These are phyloP conservation scores for Arthrobotrys iridis DNA, from an alignment of 2,329 filamentous ascomycete genomes.

Conservation along the genomic window DNA sequence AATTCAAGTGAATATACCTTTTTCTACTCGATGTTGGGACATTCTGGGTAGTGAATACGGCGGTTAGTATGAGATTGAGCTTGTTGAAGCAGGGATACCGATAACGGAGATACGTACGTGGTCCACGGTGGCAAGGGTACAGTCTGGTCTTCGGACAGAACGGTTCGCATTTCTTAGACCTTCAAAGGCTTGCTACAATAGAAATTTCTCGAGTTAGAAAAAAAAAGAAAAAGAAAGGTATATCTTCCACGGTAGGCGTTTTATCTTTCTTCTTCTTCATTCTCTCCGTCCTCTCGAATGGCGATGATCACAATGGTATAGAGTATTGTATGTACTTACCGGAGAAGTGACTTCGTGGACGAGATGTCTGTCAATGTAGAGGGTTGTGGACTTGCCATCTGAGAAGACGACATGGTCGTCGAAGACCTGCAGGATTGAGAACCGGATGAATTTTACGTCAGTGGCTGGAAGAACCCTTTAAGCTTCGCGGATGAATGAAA, in stretches of 20 bases:
- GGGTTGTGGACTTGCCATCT: constrained; percentile 82
- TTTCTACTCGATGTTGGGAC: constrained; percentile 91
- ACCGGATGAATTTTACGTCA: constrained; percentile 13
- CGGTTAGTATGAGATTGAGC: background rate
- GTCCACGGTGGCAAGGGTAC: constrained; percentile 94
- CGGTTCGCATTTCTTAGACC: constrained; percentile 89
- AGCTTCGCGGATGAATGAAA: background rate
- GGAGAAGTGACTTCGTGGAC: constrained; percentile 99
- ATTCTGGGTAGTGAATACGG: constrained; percentile 70
- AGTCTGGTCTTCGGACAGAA: constrained; percentile 90
- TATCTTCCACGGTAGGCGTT: constrained; percentile 55
- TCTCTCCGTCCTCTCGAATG: too few species aligned
- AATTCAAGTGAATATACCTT: constrained; percentile 60
- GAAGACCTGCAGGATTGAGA: constrained; percentile 78
- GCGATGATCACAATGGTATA: background rate
- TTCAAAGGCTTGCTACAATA: constrained; percentile 87
- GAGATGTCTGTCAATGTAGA: constrained; percentile 97
- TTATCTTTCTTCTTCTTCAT: constrained; percentile 39
- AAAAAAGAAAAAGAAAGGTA: too few species aligned
- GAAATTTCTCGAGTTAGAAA: too few species aligned
- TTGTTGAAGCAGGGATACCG: background rate
- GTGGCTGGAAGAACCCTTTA: background rate
- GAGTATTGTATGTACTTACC: constrained; percentile 66
- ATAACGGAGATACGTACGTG: constrained; percentile 73
- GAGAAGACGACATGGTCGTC: constrained; percentile 93